Base-by-base conservation (phyloP, 179 eudicot genomes). In the Patellifolia procumbens region DNA sequence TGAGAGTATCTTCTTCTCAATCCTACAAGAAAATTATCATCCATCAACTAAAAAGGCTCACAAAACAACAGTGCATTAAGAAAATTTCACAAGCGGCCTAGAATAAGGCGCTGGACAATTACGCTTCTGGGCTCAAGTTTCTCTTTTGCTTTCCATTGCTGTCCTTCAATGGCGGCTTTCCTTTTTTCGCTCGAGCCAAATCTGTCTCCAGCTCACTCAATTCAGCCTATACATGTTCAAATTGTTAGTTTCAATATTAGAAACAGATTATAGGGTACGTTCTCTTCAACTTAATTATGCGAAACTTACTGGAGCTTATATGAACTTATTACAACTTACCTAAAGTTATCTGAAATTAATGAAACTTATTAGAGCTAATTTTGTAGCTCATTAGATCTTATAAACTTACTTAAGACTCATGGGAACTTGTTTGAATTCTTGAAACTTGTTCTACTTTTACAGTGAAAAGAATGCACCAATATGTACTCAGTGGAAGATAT, bases 131-230 rank as follows among this genome's bases (percentile, higher is more conserved):
- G 76, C 69, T 76, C 84, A 95, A 79, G 70, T 86, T 90, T 83
- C 89, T 89, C 89, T 87, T 94, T 55, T 73, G 69, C 81, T 95
- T 95, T 79, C 99, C 99, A 84, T 84, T 88, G 55, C 92, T 68
- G 72, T 80, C 82, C 83, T 87, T 89, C 84, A 84, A 45, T 35
- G 95, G 97, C 35, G 95, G 88, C 81, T 87, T 91, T 81, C 99
- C 99, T 86, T 89, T 93, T 83, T 88, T 95, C 42, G 92, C 98
- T 58, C 93, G 88, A 56, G 83, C 80, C 84, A 95, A 88, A 84
- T 95, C 98, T 2, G 76, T 82, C 85, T 87, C 82, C 70, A 95
- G 77, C 66, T 85, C 97, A 70, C 84, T 87, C 78, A 93, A 17
- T 39, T 77, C 42, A 69, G 77, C 87, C 99, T 95, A 78, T 31